A percentile compares a stretch with the other conserved stretches of the same genome.
Conservation (phyloP, 2,329 filamentous ascomycete genomes). For the Colletotrichum lupini region DNA sequence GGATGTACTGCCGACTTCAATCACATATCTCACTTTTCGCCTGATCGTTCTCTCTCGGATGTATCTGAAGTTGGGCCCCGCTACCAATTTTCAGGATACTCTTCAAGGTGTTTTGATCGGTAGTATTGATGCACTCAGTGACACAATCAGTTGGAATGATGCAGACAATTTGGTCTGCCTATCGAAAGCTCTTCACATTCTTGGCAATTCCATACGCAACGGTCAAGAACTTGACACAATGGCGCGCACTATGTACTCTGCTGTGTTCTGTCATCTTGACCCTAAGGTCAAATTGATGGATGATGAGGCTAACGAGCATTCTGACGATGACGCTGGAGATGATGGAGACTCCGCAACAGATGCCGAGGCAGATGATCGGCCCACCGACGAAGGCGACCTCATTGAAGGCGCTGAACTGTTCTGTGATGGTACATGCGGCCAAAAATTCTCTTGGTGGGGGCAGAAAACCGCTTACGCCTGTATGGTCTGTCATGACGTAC, state of each 20-base stretch:
- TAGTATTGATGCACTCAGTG: slow-evolving; percentile 37
- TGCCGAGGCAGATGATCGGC: neutral
- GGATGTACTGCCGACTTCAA: slow-evolving; percentile 37
- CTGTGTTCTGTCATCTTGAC: slow-evolving; percentile 39
- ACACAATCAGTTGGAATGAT: slow-evolving; percentile 42
- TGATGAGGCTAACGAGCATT: neutral
- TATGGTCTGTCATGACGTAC: slow-evolving; percentile 35
- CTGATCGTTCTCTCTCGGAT: slow-evolving; percentile 39
- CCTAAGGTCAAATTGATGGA: neutral
- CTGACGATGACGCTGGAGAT: neutral
- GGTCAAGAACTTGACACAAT: slow-evolving; percentile 32
- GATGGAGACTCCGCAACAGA: neutral
- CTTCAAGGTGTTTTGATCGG: slow-evolving; percentile 37
- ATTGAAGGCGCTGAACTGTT: neutral
- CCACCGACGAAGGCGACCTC: slow-evolving; percentile 33
- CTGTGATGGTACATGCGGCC: slow-evolving; percentile 37
- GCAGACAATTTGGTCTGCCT: slow-evolving; percentile 34
- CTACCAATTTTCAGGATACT: slow-evolving; percentile 37
- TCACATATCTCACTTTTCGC: slow-evolving; percentile 22
- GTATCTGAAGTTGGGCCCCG: slow-evolving; percentile 40
- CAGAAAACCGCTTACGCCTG: slow-evolving; percentile 36
- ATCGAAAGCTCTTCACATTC: slow-evolving; percentile 34
- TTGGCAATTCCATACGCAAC: slow-evolving; percentile 31
- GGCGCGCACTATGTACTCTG: slow-evolving; percentile 40
- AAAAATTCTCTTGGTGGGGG: slow-evolving; percentile 37